Base-by-base conservation (phyloP, 345 rosid genomes). In the Boechera retrofracta region DNA sequence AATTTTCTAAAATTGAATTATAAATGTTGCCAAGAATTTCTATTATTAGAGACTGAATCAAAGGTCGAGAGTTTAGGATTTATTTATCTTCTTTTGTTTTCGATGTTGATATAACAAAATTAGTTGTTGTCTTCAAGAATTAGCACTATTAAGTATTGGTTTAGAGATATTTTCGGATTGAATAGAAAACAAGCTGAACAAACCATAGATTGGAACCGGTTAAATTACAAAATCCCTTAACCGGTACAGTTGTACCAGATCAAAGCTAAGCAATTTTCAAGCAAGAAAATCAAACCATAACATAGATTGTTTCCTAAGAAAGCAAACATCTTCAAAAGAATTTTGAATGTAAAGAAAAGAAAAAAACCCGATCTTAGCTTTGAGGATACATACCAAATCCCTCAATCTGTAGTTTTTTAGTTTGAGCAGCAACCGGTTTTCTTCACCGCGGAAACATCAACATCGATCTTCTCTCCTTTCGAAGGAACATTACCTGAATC, bases 361-460 rank as follows among this genome's bases (percentile, higher is more conserved):
- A 9, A 39, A 1, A 47, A 36, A 55, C 1, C 8, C 7, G 48
- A 60, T 39, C 32, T 38, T 33, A 42, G 51, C 56, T 56, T 55
- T 55, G 42, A 66, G 18, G 39, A 44, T 7, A 67, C 5, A 76
- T 9, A 59, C 36, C 74, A 69, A 53, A 69, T 26, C 42, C 42
- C 1, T 33, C 79, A 53, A 62, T 44, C 55, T 60, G 68, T 42
- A 58, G 79, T 68, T 29, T 62, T 44, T 47, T 89, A 91, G 75
- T 82, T 87, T 5, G 94, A 89, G 89, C 98, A 93, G 88, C 98
- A 93, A 51, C 96, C 92, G 0, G 83, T 91, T 82, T 81, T 89
- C 92, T 91, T 93, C 77, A 93, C 81, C 4, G 90, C 98, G n/a
- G 98, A 89, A 58, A 93, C 98, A 76, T 93, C 98, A 11, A 93